A percentile compares a stretch with the other conserved stretches of the same genome.
These are phyloP conservation scores for Candida nitratophila DNA, from an alignment of 805 yeast genomes.

Conservation along the genomic window DNA sequence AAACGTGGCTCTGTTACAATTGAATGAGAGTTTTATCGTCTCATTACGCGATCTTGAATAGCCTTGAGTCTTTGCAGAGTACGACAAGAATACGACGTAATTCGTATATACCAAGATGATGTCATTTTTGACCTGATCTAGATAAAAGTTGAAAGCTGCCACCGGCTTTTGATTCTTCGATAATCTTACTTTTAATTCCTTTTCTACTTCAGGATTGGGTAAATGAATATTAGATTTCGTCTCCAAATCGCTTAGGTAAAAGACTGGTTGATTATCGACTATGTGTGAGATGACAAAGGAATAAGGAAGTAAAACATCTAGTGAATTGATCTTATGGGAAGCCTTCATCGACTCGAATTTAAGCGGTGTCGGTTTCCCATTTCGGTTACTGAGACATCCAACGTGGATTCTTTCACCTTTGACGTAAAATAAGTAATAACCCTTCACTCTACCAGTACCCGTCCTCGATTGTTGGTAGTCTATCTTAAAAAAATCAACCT, in stretches of 20 bases:
- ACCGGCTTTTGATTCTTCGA: conserved; percentile 18
- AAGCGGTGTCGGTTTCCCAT: conserved; percentile 17
- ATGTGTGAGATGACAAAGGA: conserved; percentile 22
- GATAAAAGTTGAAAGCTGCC: conserved; percentile 17
- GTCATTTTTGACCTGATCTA: conserved; percentile 12
- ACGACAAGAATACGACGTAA: conserved; percentile 21
- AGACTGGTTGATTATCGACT: conserved; percentile 19
- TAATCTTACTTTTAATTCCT: conserved; percentile 19
- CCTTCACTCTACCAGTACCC: conserved; percentile 51
- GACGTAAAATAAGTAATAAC: conserved; percentile 47
- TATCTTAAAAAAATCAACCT: conserved; percentile 54
- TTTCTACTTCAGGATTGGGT: conserved; percentile 14
- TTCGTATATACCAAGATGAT: conserved; percentile 21
- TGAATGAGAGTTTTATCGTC: conserved; percentile 19
- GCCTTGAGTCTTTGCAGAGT: background rate
- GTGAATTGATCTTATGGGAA: conserved; percentile 13
- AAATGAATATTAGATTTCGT: conserved; percentile 21
- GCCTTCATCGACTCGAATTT: conserved; percentile 22
- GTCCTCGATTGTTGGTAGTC: conserved; percentile 63
- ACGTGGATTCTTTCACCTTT: conserved; percentile 38
- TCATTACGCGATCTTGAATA: conserved; percentile 19
- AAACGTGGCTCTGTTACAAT: conserved; percentile 19
- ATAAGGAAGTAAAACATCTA: conserved; percentile 20
- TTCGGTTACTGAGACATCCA: conserved; percentile 24
- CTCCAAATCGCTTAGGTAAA: conserved; percentile 20